Evolutionary conservation across 2,329 filamentous ascomycete species (phyloP).

Genomic region (Verticillium longisporum): DNA sequence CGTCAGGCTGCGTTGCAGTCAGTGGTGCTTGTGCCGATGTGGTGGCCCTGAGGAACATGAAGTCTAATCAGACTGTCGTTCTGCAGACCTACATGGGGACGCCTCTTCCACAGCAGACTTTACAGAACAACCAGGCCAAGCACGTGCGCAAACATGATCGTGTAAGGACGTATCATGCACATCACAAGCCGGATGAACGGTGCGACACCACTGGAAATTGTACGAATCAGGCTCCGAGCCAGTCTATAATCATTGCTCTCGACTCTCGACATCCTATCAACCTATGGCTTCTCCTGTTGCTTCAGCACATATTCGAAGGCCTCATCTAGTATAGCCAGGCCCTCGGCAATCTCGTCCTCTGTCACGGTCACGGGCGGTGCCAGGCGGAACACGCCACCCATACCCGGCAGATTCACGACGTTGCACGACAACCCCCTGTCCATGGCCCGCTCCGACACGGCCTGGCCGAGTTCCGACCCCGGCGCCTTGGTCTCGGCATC

Average conservation of each 20-base stretch:
- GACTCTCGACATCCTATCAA: no score
- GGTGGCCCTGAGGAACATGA: no score
- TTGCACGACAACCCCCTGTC: constrained; percentile 41
- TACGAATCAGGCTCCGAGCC: no score
- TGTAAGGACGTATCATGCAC: no score
- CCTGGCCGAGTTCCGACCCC: constrained; percentile 33
- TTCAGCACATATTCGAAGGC: constrained; percentile 29
- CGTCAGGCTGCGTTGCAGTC: not conserved
- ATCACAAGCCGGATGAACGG: no score
- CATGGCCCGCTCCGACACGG: constrained; percentile 34
- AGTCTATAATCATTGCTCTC: no score
- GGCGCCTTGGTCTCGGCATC: constrained; percentile 33
- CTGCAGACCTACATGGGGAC: no score
- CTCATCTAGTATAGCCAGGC: constrained; percentile 41
- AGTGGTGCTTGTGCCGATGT: not conserved
- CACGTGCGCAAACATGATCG: no score
- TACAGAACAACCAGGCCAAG: no score
- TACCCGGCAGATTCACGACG: constrained; percentile 36
- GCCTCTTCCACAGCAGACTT: no score
- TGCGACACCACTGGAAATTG: no score
- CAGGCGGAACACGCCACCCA: constrained; percentile 42
- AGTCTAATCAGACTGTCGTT: no score
- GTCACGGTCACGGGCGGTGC: constrained; percentile 44
- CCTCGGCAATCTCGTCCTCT: constrained; percentile 34
- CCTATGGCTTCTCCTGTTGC: not conserved